Evolutionary conservation across 495 filamentous ascomycete genomes (phyloP).

Genomic region (Saxispiralis lemnorum): DNA sequence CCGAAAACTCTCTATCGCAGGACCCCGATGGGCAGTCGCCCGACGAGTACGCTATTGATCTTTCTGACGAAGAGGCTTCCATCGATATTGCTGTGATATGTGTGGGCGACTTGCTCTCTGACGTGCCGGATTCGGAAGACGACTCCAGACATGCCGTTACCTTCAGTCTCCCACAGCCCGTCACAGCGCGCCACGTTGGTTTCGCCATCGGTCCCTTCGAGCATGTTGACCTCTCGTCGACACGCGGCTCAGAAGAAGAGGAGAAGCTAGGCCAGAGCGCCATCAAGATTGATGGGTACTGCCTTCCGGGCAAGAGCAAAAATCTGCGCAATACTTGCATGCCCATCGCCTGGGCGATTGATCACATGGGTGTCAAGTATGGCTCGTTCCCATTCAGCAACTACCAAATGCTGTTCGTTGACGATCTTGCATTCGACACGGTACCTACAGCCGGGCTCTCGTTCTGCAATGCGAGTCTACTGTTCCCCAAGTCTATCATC

Average conservation of each 20-base stretch:
- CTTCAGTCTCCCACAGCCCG: conserved; percentile 51
- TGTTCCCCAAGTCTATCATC: conserved; percentile 66
- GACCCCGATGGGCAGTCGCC: background rate
- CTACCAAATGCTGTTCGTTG: conserved; percentile 85
- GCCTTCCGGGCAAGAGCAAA: conserved; percentile 60
- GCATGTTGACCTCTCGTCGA: conserved; percentile 73
- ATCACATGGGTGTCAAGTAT: conserved; percentile 70
- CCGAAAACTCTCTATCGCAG: background rate
- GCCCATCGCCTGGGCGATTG: conserved; percentile 57
- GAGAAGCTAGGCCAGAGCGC: conserved; percentile 71
- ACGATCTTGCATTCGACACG: conserved; percentile 60
- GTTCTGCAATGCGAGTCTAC: conserved; percentile 68
- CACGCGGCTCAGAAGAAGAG: conserved; percentile 75
- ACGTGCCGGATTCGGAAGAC: conserved; percentile 57
- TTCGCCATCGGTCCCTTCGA: conserved; percentile 92
- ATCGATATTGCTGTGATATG: conserved; percentile 79
- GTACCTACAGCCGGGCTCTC: conserved; percentile 63
- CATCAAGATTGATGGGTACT: conserved; percentile 72
- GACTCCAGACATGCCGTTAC: conserved; percentile 64
- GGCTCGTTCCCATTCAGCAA: conserved; percentile 71
- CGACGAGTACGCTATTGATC: conserved; percentile 14
- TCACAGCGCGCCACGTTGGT: conserved; percentile 72
- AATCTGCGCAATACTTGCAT: conserved; percentile 74
- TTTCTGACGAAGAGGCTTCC: conserved; percentile 61
- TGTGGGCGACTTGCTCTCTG: conserved; percentile 71